Evolutionary conservation across 306 rosid genomes (phyloP).

Genomic region (Glycyrrhiza uralensis): DNA sequence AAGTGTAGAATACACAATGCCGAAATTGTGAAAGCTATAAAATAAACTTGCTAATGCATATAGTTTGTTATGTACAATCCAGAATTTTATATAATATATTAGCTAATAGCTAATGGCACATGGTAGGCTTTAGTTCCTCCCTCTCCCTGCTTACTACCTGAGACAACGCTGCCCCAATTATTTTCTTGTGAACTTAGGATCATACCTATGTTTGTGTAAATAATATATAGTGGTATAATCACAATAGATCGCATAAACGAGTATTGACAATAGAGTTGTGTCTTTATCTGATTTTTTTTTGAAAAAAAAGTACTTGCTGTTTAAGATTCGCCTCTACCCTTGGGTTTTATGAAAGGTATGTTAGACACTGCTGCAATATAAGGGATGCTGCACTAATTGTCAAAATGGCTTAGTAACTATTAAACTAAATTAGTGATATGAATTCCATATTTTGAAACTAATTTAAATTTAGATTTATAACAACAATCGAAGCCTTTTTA

Average conservation of each 20-base stretch:
- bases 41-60: conserved; percentile 2
- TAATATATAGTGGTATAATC: conserved; percentile 1
- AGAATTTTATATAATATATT: neutral
- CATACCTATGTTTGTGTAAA: conserved; percentile 18
- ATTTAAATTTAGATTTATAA: too few relatives aligned
- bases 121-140: conserved; percentile 12
- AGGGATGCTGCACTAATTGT: neutral
- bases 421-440: neutral
- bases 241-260: too few relatives aligned
- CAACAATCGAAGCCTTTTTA: too few relatives aligned
- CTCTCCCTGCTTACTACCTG: neutral
- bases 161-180: neutral
- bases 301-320: too few relatives aligned
- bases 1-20: neutral
- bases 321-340: neutral
- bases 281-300: too few relatives aligned
- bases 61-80: conserved; percentile 4
- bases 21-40: neutral
- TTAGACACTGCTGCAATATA: neutral
- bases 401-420: neutral
- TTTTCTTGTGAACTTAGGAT: conserved; percentile 11
- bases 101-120: conserved; percentile 14
- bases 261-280: neutral
- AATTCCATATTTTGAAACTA: neutral
- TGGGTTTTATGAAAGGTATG: neutral